Percentiles rank a stretch among this genome's conserved stretches.
Evolutionary conservation across 805 yeast species (phyloP).

Genomic region (Starmerella asiatica): DNA sequence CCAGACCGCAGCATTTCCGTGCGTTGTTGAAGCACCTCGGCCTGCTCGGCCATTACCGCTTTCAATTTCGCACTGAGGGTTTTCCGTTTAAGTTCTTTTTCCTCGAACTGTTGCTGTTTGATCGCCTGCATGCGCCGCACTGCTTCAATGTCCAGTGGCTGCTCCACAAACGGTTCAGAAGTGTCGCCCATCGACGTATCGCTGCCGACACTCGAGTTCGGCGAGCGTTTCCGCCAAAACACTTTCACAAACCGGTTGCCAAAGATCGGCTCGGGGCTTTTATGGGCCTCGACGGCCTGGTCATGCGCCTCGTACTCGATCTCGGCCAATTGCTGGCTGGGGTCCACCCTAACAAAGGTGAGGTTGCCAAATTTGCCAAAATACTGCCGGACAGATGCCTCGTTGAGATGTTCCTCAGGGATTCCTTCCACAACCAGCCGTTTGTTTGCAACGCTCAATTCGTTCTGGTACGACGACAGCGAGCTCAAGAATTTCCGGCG

Average conservation of each 20-base stretch:
- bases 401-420: constrained; percentile 33
- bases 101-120: constrained; percentile 33
- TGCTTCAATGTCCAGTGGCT: constrained; percentile 32
- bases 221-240: constrained; percentile 30
- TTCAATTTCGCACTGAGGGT: constrained; percentile 27
- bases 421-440: constrained; percentile 32
- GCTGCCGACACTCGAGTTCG: background rate
- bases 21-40: constrained; percentile 28
- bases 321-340: constrained; percentile 27
- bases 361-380: constrained; percentile 34
- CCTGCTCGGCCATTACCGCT: constrained; percentile 27
- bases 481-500: background rate
- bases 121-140: constrained; percentile 29
- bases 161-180: constrained; percentile 19
- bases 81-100: constrained; percentile 27
- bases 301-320: constrained; percentile 30
- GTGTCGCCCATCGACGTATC: background rate
- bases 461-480: constrained; percentile 16
- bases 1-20: constrained; percentile 28
- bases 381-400: constrained; percentile 25
- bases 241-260: constrained; percentile 39
- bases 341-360: constrained; percentile 24
- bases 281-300: constrained; percentile 34
- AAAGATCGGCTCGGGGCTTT: constrained; percentile 34
- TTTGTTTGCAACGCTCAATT: constrained; percentile 23